Base-by-base conservation (phyloP, 371 early-diverging fungal genomes). In the Coemansia sp. region DNA sequence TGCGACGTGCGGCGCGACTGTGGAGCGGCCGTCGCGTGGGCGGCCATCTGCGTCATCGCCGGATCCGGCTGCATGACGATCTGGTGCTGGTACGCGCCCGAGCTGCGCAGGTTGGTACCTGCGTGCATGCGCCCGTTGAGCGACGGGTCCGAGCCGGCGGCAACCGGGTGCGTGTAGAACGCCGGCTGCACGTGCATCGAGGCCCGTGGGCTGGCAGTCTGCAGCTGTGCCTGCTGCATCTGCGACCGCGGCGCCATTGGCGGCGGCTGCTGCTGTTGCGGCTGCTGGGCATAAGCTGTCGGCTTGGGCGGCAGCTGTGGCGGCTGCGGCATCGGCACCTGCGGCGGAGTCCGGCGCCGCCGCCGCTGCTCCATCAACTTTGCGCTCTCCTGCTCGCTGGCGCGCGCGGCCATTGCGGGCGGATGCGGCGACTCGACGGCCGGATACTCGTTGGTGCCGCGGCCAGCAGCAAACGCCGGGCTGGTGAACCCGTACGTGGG, bases 401-500 rank as follows among this genome's bases (percentile, higher is more conserved):
- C 7, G 20, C 16, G 36, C 20, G 36, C 36, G 5, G 30, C 16
- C 34, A 26, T 9, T 2, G 33, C 43, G n/a, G 20, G 26, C 47
- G 36, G 7, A 7, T 31, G 47, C 0, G 45, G 36, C 47, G 57
- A 26, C 47, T 57, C 57, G 20, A 68, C 45, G 1, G n/a, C 59
- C 9, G 57, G 61, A 20, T 69, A 52, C 26, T 45, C 69, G 42
- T 20, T 20, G 5, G 45, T 9, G 1, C 48, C 41, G n/a, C 55
- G 61, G 34, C 53, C 40, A 34, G 43, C 43, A 60, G 57, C 26
- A 26, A 26, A 51, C 26, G 54, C 55, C 10, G 66, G 57, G 4
- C 59, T 55, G 3, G 86, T 84, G 59, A 84, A 87, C 12, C 82
- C 84, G 66, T 84, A 77, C 53, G 78, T 84, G 0, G 87, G 86